Base-by-base conservation (phyloP, 2,329 filamentous ascomycete genomes). In the Juglanconis sp. region DNA sequence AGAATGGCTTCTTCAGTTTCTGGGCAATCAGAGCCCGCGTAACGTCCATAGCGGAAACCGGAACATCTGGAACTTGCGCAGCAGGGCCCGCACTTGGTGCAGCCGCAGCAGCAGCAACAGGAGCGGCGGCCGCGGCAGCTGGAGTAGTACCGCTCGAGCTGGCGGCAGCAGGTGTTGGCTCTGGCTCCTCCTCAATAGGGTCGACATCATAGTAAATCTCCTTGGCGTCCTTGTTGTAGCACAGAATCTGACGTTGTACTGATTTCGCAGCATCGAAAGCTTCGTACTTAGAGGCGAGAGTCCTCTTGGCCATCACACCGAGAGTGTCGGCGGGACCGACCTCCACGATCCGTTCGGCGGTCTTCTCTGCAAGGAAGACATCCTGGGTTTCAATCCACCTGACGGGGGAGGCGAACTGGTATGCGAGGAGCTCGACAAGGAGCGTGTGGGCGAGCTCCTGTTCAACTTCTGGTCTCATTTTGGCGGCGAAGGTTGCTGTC, bases 301-400 rank as follows among this genome's bases (percentile, higher is more conserved):
- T 99, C 69, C 94, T 87, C 82, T 93, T 96, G 66, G 95, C 95
- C 95, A 99, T 99, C 61, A 92, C 93, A 73, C 94, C 94, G 40
- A 99, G 86, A 32, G 95, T 99, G 77, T 99, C 94, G 70, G 94
- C 93, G 32, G 95, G 95, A 74, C 95, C 95, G 69, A 99, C 89
- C 77, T 99, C 95, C 70, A 99, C 95, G 72, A 99, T 96, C 73
- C 95, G 88, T 84, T 99, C 95, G 54, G 95, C 96, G 56, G 88
- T 90, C 80, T 96, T 95, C 77, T 98, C 92, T 66, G 90, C 94
- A 69, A 99, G 90, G 72, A 99, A 95, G 70, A 99, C 95, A 94
- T 99, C 95, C 80, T 99, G 95, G 58, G 95, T 99, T 80, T 99
- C 95, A 77, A 99, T 99, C 95, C 95, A 99, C 87, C 95, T 89